Evolutionary conservation across 83 land plant genomes (phyloP), one percentile per base, ranked within the genome.

Genomic region (Picea abies): DNA sequence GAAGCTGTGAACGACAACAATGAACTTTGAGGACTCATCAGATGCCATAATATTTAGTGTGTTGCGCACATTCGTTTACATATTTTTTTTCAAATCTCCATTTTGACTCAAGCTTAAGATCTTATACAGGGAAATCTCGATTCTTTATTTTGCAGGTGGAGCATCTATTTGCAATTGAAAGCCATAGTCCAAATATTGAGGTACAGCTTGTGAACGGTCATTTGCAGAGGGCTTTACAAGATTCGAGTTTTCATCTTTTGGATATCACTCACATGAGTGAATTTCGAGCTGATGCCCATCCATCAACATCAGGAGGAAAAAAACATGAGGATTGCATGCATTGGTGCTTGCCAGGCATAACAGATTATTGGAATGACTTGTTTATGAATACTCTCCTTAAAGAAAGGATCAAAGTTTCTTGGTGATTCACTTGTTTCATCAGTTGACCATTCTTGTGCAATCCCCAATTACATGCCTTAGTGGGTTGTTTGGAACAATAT

Each of bases 291-390:
- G 98, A 96, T 89, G 96, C 93, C 49, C 98, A 96, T 83, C 98
- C 98, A 20, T 88, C 95, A 35, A 76, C 68, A 11, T 87, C 92
- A 29, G 98, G 95, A 26, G 96, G 94, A n/a, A 96, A 96, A 85
- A 90, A 87, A 73, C 98, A 96, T 52, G 98, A 96, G 41, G 98
- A 96, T 83, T 96, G 98, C 89, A 96, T 96, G 98, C 97, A 96
- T 72, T 96, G 98, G 98, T 96, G 98, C 86, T 80, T 96, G 81
- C 97, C 98, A 5, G 98, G 98, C 44, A 16, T 94, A 76, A 94
- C 97, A 9, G 98, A 96, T 91, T 78, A 88, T 68, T 96, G 98
- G 98, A 95, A 95, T 86, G 96, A 95, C 64, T 78, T 95, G 85
- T 86, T 93, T 60, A 84, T 85, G 60, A 82, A 23, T 78, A 78